These are phyloP conservation scores for Rhododendron williamsianum DNA, from an alignment of 148 eudicot genomes.

Conservation along the genomic window DNA sequence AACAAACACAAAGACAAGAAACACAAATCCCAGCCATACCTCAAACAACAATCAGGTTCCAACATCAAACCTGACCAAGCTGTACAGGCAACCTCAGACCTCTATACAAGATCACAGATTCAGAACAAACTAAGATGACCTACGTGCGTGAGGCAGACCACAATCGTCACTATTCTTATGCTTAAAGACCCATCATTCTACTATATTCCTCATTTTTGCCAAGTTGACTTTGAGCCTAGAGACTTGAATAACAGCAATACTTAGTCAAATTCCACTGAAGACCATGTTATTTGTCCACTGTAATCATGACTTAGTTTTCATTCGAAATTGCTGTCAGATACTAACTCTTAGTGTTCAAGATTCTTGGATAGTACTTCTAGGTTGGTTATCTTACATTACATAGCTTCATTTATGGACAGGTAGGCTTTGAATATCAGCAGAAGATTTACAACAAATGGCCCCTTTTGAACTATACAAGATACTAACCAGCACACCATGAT, in stretches of 20 bases:
- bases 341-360: neutral
- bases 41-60: neutral
- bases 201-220: neutral
- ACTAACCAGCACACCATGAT: neutral
- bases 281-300: neutral
- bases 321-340: neutral
- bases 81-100: neutral
- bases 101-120: neutral
- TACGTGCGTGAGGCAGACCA: neutral
- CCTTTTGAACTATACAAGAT: neutral
- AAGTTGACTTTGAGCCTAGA: neutral
- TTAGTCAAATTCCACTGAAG: neutral
- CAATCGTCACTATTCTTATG: neutral
- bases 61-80: neutral
- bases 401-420: neutral
- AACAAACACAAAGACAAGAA: neutral
- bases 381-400: neutral
- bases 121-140: neutral
- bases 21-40: neutral
- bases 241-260: neutral
- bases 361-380: neutral
- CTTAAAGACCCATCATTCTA: neutral
- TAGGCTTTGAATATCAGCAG: neutral
- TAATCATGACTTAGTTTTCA: neutral
- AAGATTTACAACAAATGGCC: neutral